A percentile compares a stretch with the other conserved stretches of the same genome.
These are phyloP conservation scores for Saprolegnia diclina DNA, from an alignment of 352 stramenopile species.

Conservation along the genomic window DNA sequence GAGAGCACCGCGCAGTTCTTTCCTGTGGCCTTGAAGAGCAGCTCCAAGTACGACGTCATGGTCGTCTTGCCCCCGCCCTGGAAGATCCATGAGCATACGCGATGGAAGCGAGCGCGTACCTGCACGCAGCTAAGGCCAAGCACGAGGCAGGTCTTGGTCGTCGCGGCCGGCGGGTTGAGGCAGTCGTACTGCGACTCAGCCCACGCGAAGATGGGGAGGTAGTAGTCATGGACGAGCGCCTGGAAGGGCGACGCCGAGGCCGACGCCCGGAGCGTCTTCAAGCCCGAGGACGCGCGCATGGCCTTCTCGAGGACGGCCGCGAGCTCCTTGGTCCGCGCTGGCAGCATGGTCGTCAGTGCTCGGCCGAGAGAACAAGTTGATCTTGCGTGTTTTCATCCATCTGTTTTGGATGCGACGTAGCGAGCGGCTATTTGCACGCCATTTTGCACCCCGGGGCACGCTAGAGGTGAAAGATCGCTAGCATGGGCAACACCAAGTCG, in stretches of 20 bases:
- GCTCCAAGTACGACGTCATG: slow-evolving; percentile 57
- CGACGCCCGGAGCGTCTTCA: background rate
- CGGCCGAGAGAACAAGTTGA: background rate
- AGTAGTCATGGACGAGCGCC: slow-evolving; percentile 53
- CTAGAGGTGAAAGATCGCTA: background rate
- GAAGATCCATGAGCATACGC: background rate
- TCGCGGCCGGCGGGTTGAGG: slow-evolving; percentile 27
- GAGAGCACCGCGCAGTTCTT: slow-evolving; percentile 70
- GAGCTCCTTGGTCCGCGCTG: slow-evolving; percentile 1
- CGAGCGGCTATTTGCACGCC: background rate
- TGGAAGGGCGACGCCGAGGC: background rate
- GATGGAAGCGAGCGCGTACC: background rate
- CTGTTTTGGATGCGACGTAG: slow-evolving; percentile 3
- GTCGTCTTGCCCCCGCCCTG: slow-evolving; percentile 79
- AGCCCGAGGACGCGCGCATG: background rate
- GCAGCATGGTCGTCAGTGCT: background rate
- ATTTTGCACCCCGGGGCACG: too few species aligned
- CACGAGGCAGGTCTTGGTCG: slow-evolving; percentile 38
- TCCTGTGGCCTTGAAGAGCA: slow-evolving; percentile 45
- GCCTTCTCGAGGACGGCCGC: slow-evolving; percentile 1
- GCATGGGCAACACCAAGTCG: slow-evolving; percentile 53
- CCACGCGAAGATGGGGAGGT: slow-evolving; percentile 74
- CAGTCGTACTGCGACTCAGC: slow-evolving; percentile 46
- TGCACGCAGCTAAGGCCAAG: slow-evolving; percentile 80
- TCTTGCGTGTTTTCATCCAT: slow-evolving; percentile 9